Evolutionary conservation across 2,329 filamentous ascomycete species (phyloP), one percentile per base, ranked within the genome.

Genomic region (Hypoxylon sp.): DNA sequence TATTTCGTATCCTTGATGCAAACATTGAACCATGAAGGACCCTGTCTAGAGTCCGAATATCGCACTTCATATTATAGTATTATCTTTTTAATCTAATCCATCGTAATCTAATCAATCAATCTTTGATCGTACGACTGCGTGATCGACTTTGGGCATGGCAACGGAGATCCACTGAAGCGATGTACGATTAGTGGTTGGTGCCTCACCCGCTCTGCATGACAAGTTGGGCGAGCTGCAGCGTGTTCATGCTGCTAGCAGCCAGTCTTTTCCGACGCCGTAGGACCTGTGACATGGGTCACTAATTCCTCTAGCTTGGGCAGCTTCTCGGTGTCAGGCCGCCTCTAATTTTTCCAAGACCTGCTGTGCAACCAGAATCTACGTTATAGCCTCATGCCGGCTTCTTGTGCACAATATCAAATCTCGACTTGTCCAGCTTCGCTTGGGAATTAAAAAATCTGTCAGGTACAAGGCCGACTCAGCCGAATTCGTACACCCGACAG

Each of bases 21-120:
- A 44, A 44, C 39, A 44, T 19, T 19, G 17, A 44, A 44, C 6
- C 39, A 21, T 44, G 17, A 44, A 21, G n/a, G 39, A 44, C 17
- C 39, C 39, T 44, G 17, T 29, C 24, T 31, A 13, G 13, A 27
- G n/a, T 58, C 55, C 44, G 31, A 6, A 19, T 19, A 39, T 62
- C 48, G 53, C 42, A 35, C 29, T 51, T 32, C 27, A 37, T 56
- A 48, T 46, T 56, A 48, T 46, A 59, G 51, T 52, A 70, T 70
- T 64, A 60, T 65, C 46, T 67, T 62, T 71, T 72, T 74, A 68
- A 76, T 76, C 74, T 74, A 70, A 76, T 75, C 74, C 74, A 74
- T 75, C 59, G 13, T 24, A 64, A 71, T 71, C 69, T 71, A 67
- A 71, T 71, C 69, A 71, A 71, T 71, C 74, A 75, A 75, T 72